A percentile compares a stretch with the other conserved stretches of the same genome.
These are phyloP conservation scores for Pyrus pyrifolia DNA, from an alignment of 306 rosid genomes.

Conservation along the genomic window DNA sequence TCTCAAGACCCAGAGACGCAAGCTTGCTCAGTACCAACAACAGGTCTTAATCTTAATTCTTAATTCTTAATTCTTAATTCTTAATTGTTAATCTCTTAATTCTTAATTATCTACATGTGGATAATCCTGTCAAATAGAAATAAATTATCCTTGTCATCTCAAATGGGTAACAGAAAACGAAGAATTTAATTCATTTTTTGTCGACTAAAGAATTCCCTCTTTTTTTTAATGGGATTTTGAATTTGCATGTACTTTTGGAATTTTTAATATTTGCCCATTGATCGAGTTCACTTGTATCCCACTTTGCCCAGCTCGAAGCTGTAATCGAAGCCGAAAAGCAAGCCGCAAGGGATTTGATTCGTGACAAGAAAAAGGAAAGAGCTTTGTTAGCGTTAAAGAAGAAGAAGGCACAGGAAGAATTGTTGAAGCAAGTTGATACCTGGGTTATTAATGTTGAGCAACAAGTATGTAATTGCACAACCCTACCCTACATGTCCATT, in stretches of 20 bases:
- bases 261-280: background rate
- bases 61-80: background rate
- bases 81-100: background rate
- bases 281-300: background rate
- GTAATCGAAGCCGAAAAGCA: conserved; percentile 95
- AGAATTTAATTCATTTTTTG: background rate
- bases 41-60: conserved; percentile 38
- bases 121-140: background rate
- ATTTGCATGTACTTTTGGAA: background rate
- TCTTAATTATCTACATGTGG: background rate
- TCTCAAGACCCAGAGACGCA: conserved; percentile 94
- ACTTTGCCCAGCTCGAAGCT: conserved; percentile 66
- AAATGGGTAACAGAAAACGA: background rate
- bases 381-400: conserved; percentile 87
- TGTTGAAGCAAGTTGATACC: conserved; percentile 87
- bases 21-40: conserved; percentile 88
- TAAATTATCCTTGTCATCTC: background rate
- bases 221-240: background rate
- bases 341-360: conserved; percentile 88
- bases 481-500: background rate
- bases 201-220: background rate
- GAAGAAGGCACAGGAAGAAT: conserved; percentile 85
- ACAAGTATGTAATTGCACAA: conserved; percentile 45
- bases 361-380: conserved; percentile 83
- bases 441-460: conserved; percentile 97